A percentile compares a stretch with the other conserved stretches of the same genome.
Conservation (phyloP, 768 basidiomycete genomes). For the Boletus vinaceobasis region DNA sequence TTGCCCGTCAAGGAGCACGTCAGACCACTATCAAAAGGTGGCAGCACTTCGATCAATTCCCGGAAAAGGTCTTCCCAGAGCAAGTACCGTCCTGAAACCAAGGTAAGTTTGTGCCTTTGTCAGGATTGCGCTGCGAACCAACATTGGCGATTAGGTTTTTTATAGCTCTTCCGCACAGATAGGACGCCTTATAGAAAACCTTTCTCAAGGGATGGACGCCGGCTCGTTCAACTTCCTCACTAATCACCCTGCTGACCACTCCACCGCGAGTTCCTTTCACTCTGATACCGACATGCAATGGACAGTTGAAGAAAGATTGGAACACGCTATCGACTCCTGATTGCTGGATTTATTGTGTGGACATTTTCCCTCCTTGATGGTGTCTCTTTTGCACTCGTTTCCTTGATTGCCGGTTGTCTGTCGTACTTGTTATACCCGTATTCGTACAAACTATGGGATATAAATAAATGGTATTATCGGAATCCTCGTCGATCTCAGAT, state of each 20-base stretch:
- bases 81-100: conserved; percentile 74
- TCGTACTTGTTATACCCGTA: conserved; percentile 29
- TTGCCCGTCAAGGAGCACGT: conserved; percentile 76
- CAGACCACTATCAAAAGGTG: conserved; percentile 63
- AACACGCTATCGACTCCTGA: conserved; percentile 42
- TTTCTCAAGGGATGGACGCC: conserved; percentile 78
- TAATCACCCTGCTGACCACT: conserved; percentile 44
- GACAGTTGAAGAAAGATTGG: conserved; percentile 74
- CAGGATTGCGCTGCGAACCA: conserved; percentile 2
- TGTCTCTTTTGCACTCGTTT: conserved; percentile 13
- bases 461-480: conserved; percentile 28
- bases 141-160: conserved; percentile 26
- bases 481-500: conserved; percentile 12
- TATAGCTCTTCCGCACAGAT: conserved; percentile 67
- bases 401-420: conserved; percentile 13
- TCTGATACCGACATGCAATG: conserved; percentile 61
- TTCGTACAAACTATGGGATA: conserved; percentile 33
- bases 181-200: conserved; percentile 76
- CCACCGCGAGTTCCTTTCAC: conserved; percentile 57
- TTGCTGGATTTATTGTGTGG: conserved; percentile 25
- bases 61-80: conserved; percentile 55
- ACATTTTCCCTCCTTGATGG: conserved; percentile 7
- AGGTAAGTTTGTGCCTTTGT: conserved; percentile 46
- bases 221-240: conserved; percentile 79
- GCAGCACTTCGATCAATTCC: conserved; percentile 54